Conservation (phyloP, 1,284 basidiomycete genomes). For the Naganishia cerealis region DNA sequence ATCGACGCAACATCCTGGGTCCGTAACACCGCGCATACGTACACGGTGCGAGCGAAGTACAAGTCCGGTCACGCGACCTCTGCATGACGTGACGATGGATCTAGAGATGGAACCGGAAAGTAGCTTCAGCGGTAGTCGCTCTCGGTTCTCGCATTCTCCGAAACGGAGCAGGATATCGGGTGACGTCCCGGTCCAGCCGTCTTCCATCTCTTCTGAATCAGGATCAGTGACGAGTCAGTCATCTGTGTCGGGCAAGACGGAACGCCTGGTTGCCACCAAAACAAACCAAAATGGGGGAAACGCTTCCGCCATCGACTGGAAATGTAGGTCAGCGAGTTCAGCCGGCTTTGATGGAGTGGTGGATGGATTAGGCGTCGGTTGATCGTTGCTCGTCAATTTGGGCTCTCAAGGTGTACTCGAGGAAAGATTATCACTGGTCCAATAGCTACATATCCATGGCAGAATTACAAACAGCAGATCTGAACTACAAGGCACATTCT, state of each 20-base stretch:
- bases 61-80: conserved; percentile 2
- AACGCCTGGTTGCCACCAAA: not conserved
- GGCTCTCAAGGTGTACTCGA: not conserved
- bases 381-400: not conserved
- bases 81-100: conserved; percentile 1
- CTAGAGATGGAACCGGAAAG: conserved; percentile 7
- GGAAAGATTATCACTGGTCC: not conserved
- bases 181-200: too few relatives aligned
- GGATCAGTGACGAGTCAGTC: not conserved
- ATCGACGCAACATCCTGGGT: conserved; percentile 20
- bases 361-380: conserved; percentile 2
- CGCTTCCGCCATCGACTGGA: conserved; percentile 13
- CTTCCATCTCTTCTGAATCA: not conserved
- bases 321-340: conserved; percentile 14
- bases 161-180: conserved; percentile 10
- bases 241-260: not conserved
- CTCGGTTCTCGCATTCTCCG: conserved; percentile 5
- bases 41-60: conserved; percentile 28
- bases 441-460: conserved; percentile 18
- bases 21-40: conserved; percentile 23
- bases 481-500: not conserved
- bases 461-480: not conserved
- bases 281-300: not conserved
- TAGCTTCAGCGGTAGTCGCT: not conserved
- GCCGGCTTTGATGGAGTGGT: conserved; percentile 1